Conservation (phyloP, 768 basidiomycete species). For the Boletus edulis region DNA sequence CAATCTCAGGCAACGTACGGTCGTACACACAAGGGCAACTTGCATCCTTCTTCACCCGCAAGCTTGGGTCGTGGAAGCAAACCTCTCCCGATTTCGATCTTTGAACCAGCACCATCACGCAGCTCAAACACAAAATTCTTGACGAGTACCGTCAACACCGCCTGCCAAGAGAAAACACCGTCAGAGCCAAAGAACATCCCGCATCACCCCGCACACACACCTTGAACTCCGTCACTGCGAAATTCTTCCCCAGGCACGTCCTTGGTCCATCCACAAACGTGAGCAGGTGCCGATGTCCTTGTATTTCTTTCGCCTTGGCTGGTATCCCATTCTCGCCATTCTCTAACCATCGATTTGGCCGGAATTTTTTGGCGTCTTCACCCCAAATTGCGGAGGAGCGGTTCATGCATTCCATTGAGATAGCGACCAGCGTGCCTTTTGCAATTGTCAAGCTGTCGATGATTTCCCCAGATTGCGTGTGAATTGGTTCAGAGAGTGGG, state of each 20-base stretch:
- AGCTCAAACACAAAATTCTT: conserved; percentile 35
- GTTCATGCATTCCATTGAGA: conserved; percentile 49
- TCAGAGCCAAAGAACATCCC: not conserved
- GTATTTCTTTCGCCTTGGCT: conserved; percentile 37
- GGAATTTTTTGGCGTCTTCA: conserved; percentile 50
- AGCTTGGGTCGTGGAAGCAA: not conserved
- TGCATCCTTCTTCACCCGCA: conserved; percentile 9
- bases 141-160: conserved; percentile 41
- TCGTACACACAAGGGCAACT: conserved; percentile 24
- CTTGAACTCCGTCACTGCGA: conserved; percentile 40
- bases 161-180: conserved; percentile 22
- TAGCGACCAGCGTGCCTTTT: conserved; percentile 44
- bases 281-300: conserved; percentile 48
- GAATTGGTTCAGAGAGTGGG: conserved; percentile 50
- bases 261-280: conserved; percentile 51
- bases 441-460: conserved; percentile 41
- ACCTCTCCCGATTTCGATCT: conserved; percentile 15
- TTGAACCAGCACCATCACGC: conserved; percentile 35
- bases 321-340: conserved; percentile 19
- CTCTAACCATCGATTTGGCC: conserved; percentile 62
- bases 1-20: not conserved
- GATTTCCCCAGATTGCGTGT: conserved; percentile 36
- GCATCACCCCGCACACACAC: conserved; percentile 3
- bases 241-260: conserved; percentile 46
- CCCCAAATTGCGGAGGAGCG: conserved; percentile 57